phyloP scores from a whole-genome alignment of 441 rosid genomes.

The Adansonia gregorii region DNA sequence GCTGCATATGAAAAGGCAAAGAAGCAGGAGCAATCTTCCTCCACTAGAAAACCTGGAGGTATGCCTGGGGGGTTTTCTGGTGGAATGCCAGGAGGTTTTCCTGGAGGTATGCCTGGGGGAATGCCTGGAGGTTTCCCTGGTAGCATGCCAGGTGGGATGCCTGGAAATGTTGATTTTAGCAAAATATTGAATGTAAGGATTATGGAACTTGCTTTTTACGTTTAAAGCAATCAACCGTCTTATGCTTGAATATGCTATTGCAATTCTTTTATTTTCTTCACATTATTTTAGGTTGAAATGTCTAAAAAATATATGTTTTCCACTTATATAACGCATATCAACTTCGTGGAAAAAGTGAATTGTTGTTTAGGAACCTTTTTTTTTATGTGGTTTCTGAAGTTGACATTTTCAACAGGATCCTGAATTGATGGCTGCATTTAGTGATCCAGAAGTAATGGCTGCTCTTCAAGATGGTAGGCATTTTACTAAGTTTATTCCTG shows the following conservation, averaged over 20 bases:
- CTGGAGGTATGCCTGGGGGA: constrained; percentile 52
- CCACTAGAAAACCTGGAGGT: constrained; percentile 64
- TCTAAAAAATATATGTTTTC: background rate
- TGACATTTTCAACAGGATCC: constrained; percentile 69
- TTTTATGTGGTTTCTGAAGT: background rate
- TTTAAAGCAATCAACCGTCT: background rate
- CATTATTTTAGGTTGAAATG: background rate
- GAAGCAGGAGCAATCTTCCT: constrained; percentile 87
- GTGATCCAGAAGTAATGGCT: constrained; percentile 95
- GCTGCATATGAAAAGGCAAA: constrained; percentile 95
- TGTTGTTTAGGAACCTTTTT: background rate
- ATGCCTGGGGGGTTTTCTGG: constrained; percentile 41
- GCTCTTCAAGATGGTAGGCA: constrained; percentile 91
- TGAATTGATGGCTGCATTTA: constrained; percentile 89
- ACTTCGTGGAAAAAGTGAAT: background rate
- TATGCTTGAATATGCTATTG: background rate
- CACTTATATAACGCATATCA: background rate
- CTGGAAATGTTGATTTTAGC: constrained; percentile 87
- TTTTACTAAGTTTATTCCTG: background rate
- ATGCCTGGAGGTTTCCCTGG: constrained; percentile 25
- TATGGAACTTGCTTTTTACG: background rate
- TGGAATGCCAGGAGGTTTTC: constrained; percentile 39
- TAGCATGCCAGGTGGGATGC: too few species aligned
- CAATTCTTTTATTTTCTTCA: background rate
- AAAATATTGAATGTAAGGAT: constrained; percentile 79